Percentiles rank a stretch among this genome's conserved stretches.
Evolutionary conservation across 73 alveolate species (phyloP).

Genomic region (Blepharisma stoltei): DNA sequence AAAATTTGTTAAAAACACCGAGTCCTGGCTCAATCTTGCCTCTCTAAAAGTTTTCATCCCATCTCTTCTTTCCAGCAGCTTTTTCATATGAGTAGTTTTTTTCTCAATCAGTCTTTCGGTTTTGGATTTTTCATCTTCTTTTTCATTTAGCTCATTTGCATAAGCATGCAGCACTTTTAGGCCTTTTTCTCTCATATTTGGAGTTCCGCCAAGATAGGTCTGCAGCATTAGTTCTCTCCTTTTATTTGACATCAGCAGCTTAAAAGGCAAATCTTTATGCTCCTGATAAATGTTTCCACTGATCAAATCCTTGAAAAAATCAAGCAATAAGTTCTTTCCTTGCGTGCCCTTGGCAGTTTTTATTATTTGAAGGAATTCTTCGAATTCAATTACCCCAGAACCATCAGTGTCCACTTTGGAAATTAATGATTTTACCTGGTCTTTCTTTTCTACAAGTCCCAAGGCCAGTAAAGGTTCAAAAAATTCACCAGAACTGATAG

Average conservation of each 20-base stretch:
- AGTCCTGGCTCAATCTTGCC: neutral
- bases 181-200: constrained; percentile 9
- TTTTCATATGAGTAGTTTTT: neutral
- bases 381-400: constrained; percentile 28
- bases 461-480: constrained; percentile 29
- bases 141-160: neutral
- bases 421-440: neutral
- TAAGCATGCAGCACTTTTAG: constrained; percentile 22
- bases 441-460: constrained; percentile 24
- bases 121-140: neutral
- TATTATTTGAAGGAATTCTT: constrained; percentile 25
- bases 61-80: neutral
- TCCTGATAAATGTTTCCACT: constrained; percentile 1
- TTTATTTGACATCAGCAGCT: neutral
- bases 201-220: neutral
- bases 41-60: neutral
- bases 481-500: constrained; percentile 11
- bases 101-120: neutral
- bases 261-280: constrained; percentile 18
- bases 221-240: constrained; percentile 30
- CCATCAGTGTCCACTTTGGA: constrained; percentile 14
- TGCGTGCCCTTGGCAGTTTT: constrained; percentile 1
- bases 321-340: neutral
- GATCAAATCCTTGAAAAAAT: constrained; percentile 32
- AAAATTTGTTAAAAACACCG: neutral